Base-by-base conservation (phyloP, 768 basidiomycete species). In the Tricholoma matsutake region DNA sequence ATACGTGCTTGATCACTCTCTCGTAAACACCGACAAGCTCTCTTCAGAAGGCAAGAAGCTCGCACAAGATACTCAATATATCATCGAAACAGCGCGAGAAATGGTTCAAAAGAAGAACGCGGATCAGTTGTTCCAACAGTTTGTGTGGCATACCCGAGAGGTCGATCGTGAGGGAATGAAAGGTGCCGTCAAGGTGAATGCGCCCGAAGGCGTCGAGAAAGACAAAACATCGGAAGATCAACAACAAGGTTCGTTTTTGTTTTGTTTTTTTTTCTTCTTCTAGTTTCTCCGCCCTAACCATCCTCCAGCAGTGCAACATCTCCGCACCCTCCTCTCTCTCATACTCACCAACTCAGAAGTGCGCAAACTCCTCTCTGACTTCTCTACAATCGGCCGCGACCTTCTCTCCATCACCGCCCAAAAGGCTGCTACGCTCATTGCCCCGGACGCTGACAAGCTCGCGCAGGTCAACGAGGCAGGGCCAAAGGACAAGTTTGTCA, bases 311-410 rank as follows among this genome's bases (percentile, higher is more conserved):
- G 84, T 91, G 51, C 82, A 82, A 58, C 93, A 98, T 74, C 84
- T 98, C 14, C 92, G 95, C 64, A 95, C 94, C 0, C 83, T 99
- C 52, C 79, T 92, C 61, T 84, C 85, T 45, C 88, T 98, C 67
- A 80, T 98, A 68, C 80, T 94, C 63, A 96, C 96, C 70, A 99
- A 99, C 77, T 89, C 91, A 0, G 92, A 96, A 76, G 89, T 91
- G 31, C 89, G 94, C 68, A 96, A 97, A 72, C 86, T 97, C 29
- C 75, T 96, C 56, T 82, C 86, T 1, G 92, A 94, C 73, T 87
- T 91, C 64, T 82, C 85, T 9, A 72, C 88, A 60, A 86, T 93
- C 54, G 91, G 91, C 0, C 88, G 93, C 43, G 94, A 96, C 72
- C 79, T 97, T 57, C 85, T 96, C 63, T 85, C 92, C 4, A 87